These are phyloP conservation scores for Purshia tridentata DNA, from an alignment of 306 rosid genomes.

Conservation along the genomic window DNA sequence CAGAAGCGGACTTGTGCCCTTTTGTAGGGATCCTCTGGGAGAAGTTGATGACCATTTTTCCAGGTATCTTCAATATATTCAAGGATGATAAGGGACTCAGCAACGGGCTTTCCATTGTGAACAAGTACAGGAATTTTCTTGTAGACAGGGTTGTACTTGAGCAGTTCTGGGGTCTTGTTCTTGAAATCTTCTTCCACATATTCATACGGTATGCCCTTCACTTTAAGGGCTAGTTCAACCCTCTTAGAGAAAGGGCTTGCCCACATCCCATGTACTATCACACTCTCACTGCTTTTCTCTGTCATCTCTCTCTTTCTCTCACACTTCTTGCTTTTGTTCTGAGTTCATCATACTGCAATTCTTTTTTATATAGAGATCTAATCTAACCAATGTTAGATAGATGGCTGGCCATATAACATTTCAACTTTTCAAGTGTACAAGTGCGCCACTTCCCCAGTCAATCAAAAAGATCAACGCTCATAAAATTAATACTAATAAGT, in stretches of 20 bases:
- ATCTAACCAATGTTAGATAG: too few relatives aligned
- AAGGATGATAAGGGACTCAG: slow-evolving; percentile 27
- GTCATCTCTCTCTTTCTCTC: slow-evolving; percentile 10
- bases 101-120: slow-evolving; percentile 28
- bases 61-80: slow-evolving; percentile 33
- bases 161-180: slow-evolving; percentile 24
- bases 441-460: too few relatives aligned
- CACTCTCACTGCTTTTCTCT: slow-evolving; percentile 10
- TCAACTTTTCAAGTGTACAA: too few relatives aligned
- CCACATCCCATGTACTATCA: slow-evolving; percentile 21
- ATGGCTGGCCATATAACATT: too few relatives aligned
- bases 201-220: background rate
- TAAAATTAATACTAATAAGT: too few relatives aligned
- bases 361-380: too few relatives aligned
- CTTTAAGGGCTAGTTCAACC: background rate
- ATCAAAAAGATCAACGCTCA: too few relatives aligned
- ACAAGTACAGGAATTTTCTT: slow-evolving; percentile 35
- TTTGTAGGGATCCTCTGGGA: slow-evolving; percentile 20
- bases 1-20: slow-evolving; percentile 27
- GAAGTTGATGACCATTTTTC: slow-evolving; percentile 18
- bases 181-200: slow-evolving; percentile 27
- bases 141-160: slow-evolving; percentile 20
- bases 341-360: too few relatives aligned
- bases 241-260: slow-evolving; percentile 19
- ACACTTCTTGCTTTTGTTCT: background rate